Conservation (phyloP, 1,284 basidiomycete genomes). For the Hemileccinum hortonii region DNA sequence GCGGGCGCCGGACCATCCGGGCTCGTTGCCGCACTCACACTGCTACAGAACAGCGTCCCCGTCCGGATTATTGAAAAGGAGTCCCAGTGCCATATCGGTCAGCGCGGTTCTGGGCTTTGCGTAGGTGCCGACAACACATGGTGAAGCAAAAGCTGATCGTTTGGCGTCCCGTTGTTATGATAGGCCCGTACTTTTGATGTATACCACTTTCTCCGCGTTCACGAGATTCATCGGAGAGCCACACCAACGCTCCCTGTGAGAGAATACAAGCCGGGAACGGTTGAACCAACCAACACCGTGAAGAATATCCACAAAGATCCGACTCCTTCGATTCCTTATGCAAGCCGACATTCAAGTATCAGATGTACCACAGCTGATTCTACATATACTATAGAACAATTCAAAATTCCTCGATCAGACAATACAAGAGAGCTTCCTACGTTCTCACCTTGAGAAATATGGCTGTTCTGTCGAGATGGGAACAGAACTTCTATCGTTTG, state of each 20-base stretch:
- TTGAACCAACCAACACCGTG: constrained; percentile 13
- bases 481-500: constrained; percentile 33
- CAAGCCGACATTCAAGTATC: constrained; percentile 20
- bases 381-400: constrained; percentile 5
- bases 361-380: neutral
- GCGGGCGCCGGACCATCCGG: constrained; percentile 53
- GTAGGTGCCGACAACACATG: constrained; percentile 13
- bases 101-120: constrained; percentile 31
- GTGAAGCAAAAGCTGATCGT: neutral
- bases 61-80: constrained; percentile 40
- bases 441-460: constrained; percentile 30
- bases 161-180: neutral
- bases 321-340: constrained; percentile 30
- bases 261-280: constrained; percentile 21
- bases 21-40: constrained; percentile 45
- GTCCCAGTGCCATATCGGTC: constrained; percentile 15
- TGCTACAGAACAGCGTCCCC: constrained; percentile 42
- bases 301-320: constrained; percentile 12
- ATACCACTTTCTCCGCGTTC: constrained; percentile 27
- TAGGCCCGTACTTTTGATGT: constrained; percentile 35
- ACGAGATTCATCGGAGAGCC: constrained; percentile 18
- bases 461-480: too few relatives aligned
- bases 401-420: constrained; percentile 34
- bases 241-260: neutral
- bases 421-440: constrained; percentile 32